Percentiles rank a stretch among this genome's conserved stretches.
phyloP scores from a whole-genome alignment of 176 grass and related monocot genomes.

The Oryza glumipatula region DNA sequence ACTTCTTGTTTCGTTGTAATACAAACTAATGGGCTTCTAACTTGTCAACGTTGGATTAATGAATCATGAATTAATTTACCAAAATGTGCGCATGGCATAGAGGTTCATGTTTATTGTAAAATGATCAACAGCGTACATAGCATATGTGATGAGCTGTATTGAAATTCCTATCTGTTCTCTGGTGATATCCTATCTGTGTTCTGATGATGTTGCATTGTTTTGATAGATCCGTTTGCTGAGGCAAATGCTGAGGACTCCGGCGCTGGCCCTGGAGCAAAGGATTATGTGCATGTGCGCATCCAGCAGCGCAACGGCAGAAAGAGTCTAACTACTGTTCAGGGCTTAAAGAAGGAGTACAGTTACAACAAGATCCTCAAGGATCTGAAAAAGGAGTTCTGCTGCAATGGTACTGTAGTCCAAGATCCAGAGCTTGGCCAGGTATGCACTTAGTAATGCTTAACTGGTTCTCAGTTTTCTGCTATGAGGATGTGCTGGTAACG shows the following conservation, averaged over 20 bases:
- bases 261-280: slow-evolving; percentile 65
- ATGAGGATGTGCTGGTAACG: neutral
- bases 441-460: neutral
- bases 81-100: neutral
- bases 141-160: neutral
- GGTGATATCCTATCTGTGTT: neutral
- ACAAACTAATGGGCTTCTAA: neutral
- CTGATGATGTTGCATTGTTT: neutral
- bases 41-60: neutral
- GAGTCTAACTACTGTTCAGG: slow-evolving; percentile 83
- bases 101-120: neutral
- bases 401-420: slow-evolving; percentile 84
- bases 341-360: slow-evolving; percentile 73
- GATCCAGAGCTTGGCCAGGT: slow-evolving; percentile 77
- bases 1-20: neutral
- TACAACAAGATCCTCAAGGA: slow-evolving; percentile 88
- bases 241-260: slow-evolving; percentile 80
- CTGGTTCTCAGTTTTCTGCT: neutral
- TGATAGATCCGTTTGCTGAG: slow-evolving; percentile 69
- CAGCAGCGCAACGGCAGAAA: slow-evolving; percentile 86
- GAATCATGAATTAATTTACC: neutral
- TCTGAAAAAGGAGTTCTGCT: slow-evolving; percentile 88
- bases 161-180: neutral
- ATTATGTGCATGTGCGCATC: slow-evolving; percentile 86
- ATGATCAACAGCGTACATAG: neutral